A percentile compares a stretch with the other conserved stretches of the same genome.
These are phyloP conservation scores for Ophiostoma ulmi DNA, from an alignment of 2,329 filamentous ascomycete genomes.

Conservation along the genomic window DNA sequence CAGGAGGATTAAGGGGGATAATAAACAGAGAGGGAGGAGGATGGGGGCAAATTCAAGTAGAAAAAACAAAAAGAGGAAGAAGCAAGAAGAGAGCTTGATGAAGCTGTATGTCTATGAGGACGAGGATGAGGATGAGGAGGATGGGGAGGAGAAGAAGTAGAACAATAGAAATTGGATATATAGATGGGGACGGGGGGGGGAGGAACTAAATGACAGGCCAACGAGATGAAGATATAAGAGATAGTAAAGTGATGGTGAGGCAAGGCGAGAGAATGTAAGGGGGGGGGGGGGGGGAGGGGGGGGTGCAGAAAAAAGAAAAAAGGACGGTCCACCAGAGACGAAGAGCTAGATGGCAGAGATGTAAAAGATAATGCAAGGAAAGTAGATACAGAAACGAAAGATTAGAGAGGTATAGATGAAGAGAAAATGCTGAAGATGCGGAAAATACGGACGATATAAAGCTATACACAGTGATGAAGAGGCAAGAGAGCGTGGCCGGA, in stretches of 20 bases:
- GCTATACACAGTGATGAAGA: too few relatives aligned
- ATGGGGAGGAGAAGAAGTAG: too few relatives aligned
- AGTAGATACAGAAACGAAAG: neutral
- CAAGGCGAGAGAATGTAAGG: neutral
- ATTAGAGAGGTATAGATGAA: too few relatives aligned
- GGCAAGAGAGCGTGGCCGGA: neutral
- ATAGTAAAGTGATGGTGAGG: too few relatives aligned
- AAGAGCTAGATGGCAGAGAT: neutral
- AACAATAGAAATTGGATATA: too few relatives aligned
- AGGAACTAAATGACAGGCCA: too few relatives aligned
- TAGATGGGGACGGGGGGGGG: too few relatives aligned
- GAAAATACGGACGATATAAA: neutral
- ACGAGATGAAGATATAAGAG: too few relatives aligned
- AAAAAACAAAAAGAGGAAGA: constrained; percentile 9
- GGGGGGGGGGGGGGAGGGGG: too few relatives aligned
- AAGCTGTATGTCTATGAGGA: neutral
- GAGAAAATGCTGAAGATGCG: neutral
- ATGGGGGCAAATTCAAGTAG: constrained; percentile 5
- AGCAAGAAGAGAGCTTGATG: constrained; percentile 1
- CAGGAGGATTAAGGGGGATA: constrained; percentile 7
- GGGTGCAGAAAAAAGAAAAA: neutral
- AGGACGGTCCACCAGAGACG: neutral
- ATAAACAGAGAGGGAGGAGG: neutral
- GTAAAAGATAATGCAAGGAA: neutral
- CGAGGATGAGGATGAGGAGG: neutral